A percentile compares a stretch with the other conserved stretches of the same genome.
Evolutionary conservation across 2,329 filamentous ascomycete species (phyloP).

Genomic region (Calonectria crousiana): DNA sequence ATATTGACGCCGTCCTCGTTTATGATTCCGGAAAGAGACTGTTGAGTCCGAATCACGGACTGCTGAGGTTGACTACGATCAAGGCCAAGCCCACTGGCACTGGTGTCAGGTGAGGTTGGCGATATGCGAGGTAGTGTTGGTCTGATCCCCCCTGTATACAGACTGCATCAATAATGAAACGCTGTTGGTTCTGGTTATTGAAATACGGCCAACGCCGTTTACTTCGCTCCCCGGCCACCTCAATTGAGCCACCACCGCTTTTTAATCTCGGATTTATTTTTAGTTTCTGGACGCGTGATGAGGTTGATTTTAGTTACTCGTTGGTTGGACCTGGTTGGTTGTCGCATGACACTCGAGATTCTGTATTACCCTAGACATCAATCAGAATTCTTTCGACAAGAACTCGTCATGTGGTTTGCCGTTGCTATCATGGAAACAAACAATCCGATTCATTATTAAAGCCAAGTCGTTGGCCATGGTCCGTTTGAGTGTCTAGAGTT

Average conservation of each 20-base stretch:
- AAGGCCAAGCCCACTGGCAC: background rate
- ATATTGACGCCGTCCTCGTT: background rate
- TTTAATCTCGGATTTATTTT: conserved; percentile 11
- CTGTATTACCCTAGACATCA: background rate
- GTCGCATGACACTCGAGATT: background rate
- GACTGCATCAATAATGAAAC: conserved; percentile 4
- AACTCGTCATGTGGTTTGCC: background rate
- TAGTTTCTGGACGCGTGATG: background rate
- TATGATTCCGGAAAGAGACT: background rate
- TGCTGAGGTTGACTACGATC: conserved; percentile 1
- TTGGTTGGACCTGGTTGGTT: background rate
- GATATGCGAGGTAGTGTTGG: conserved; percentile 35
- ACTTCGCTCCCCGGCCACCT: background rate
- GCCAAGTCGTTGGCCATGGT: background rate
- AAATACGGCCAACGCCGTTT: conserved; percentile 15
- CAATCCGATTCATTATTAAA: background rate
- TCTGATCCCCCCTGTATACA: conserved; percentile 6
- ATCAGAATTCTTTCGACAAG: background rate
- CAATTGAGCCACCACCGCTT: conserved; percentile 34
- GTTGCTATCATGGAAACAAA: background rate
- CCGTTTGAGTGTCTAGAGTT: background rate
- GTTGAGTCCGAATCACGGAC: background rate
- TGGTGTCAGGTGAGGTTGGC: conserved; percentile 40
- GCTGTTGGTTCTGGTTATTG: conserved; percentile 22
- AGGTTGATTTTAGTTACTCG: background rate